Percentiles rank a stretch among this genome's conserved stretches.
Conservation (phyloP, 1,139 yeast genomes). For the Hemisphaericaspora xylofermentans region DNA sequence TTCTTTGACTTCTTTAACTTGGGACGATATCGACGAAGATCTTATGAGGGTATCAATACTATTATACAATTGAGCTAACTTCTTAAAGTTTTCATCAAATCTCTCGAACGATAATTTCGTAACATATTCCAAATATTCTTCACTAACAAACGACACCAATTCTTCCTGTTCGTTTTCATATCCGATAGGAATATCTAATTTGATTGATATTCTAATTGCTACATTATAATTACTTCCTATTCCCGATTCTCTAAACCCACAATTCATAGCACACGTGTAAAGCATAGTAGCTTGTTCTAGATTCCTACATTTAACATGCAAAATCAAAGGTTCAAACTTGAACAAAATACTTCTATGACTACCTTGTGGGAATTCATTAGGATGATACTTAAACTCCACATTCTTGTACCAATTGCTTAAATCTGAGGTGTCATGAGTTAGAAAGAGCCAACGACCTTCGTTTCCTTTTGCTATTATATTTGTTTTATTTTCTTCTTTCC, state of each 20-base stretch:
- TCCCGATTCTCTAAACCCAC: slow-evolving; percentile 88
- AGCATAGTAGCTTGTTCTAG: slow-evolving; percentile 56
- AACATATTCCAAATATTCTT: slow-evolving; percentile 47
- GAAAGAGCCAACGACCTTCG: slow-evolving; percentile 84
- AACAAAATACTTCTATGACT: slow-evolving; percentile 57
- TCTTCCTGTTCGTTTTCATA: slow-evolving; percentile 34
- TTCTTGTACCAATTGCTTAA: slow-evolving; percentile 53
- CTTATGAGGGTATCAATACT: slow-evolving; percentile 36
- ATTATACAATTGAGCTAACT: slow-evolving; percentile 47
- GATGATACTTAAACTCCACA: slow-evolving; percentile 25
- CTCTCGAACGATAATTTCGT: slow-evolving; percentile 55
- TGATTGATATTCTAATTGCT: slow-evolving; percentile 71
- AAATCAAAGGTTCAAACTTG: slow-evolving; percentile 81
- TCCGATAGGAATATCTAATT: slow-evolving; percentile 74
- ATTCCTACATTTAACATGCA: slow-evolving; percentile 79
- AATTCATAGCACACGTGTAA: slow-evolving; percentile 71
- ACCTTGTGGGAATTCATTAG: slow-evolving; percentile 12
- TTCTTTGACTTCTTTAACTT: slow-evolving; percentile 20
- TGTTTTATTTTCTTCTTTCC: slow-evolving; percentile 18
- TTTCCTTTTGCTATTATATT: slow-evolving; percentile 83
- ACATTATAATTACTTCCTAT: slow-evolving; percentile 79
- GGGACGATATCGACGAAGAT: slow-evolving; percentile 1
- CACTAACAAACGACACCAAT: slow-evolving; percentile 44
- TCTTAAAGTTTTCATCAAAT: slow-evolving; percentile 60
- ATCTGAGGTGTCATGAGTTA: slow-evolving; percentile 60